Evolutionary conservation across 2,329 filamentous ascomycete genomes (phyloP), one percentile per base, ranked within the genome.

Genomic region (Anthostomella pinea): DNA sequence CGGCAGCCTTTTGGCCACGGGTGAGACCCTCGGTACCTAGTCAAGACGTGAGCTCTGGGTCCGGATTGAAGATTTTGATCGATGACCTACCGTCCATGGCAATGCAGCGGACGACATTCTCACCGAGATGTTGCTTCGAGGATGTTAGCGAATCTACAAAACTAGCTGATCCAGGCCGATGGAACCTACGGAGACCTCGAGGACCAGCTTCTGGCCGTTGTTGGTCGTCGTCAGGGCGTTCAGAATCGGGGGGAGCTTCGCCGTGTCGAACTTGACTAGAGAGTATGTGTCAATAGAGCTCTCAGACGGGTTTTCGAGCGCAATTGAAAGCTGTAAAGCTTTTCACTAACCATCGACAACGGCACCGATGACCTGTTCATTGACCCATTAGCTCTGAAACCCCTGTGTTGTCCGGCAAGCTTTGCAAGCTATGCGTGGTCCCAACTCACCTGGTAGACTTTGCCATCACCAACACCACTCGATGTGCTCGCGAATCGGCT

Each of bases 51-150:
- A 56, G 51, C 26, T 39, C 24, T 16, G 20, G 17, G 30, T 37
- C 32, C 28, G 19, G 24, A 34, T 21, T 19, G 39, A 49, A 42
- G 37, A 46, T 51, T 48, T 48, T 50, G 36, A 25, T 30, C 21
- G 14, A 15, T 39, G 39, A 68, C 81, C 71, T 83, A 94, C 91
- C 93, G 75, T 98, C 93, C 93, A 98, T 98, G 74, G 93, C 93
- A 95, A 98, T 98, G 73, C 88, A 95, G 72, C 93, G 85, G 70
- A 98, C 93, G 67, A 96, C 87, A 79, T 88, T 95, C 79, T 98
- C 87, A 77, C 93, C 93, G 72, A 98, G 76, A 83, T 97, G 93
- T 96, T 98, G 93, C 89, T 96, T 60, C 55, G 43, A 33, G 14
- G 46, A 24, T 18, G 30, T 49, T 53, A 66, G 78, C n/a, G n/a